These are phyloP conservation scores for Bacterosira constricta DNA, from an alignment of 108 stramenopile genomes.

Conservation along the genomic window DNA sequence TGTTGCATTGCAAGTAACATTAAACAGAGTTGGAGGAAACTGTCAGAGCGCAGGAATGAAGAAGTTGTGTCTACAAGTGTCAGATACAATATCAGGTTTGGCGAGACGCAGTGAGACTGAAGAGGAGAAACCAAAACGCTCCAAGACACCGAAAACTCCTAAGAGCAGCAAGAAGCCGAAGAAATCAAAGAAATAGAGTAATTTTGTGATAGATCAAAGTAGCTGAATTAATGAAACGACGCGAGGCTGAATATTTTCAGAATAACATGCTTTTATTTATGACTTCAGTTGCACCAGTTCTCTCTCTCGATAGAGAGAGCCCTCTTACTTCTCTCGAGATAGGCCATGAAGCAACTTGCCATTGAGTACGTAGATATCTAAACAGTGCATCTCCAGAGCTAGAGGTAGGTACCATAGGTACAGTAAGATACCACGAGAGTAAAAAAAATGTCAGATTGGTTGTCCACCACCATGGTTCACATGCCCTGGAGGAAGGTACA, in stretches of 20 bases:
- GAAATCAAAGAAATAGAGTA: not conserved
- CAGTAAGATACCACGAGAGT: no score
- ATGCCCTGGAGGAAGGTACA: no score
- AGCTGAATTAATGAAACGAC: no score
- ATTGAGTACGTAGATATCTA: not conserved
- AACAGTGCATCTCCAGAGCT: no score
- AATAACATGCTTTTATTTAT: not conserved
- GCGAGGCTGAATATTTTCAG: not conserved
- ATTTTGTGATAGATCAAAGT: no score
- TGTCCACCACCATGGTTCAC: no score
- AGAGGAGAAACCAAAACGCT: slow-evolving; percentile 10
- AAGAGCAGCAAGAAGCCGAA: slow-evolving; percentile 24
- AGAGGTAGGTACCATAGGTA: no score
- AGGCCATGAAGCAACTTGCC: not conserved
- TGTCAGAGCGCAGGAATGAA: slow-evolving; percentile 35
- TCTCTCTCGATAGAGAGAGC: no score
- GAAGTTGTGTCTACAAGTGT: slow-evolving; percentile 24
- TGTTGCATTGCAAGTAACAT: slow-evolving; percentile 8
- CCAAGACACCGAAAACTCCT: slow-evolving; percentile 11
- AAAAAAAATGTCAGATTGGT: no score
- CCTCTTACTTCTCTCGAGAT: not conserved
- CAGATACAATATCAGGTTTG: slow-evolving; percentile 18
- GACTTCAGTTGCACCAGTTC: not conserved
- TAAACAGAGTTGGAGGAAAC: slow-evolving; percentile 3
- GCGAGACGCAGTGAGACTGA: not conserved